Evolutionary conservation across 2,329 filamentous ascomycete genomes (phyloP), one percentile per base, ranked within the genome.

Genomic region (Pseudonectria foliicola): DNA sequence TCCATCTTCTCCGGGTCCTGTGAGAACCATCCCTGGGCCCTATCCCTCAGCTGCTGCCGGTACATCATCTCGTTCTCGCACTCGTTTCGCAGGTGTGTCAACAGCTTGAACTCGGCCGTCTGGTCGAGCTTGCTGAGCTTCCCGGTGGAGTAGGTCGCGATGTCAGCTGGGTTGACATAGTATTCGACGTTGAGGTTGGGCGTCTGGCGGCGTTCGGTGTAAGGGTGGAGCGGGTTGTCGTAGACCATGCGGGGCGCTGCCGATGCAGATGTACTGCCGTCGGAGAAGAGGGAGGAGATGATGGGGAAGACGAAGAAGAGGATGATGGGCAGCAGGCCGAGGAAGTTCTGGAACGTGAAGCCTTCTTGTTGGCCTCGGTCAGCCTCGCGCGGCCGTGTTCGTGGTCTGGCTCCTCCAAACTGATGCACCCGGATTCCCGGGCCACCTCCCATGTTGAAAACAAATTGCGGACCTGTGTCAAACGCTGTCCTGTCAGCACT

Each of bases 371-470:
- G 64, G 48, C 61, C 70, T 41, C 64, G 70, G 45, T 73, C 75
- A 23, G 73, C 70, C 46, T 82, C 70, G 53, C 75, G 77, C 13
- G 89, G 88, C 54, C 92, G 74, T 62, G 82, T 72, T 49, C 87
- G 76, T 15, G 89, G 87, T 35, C 75, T 71, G 6, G 68, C 73
- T 35, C 92, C 90, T 49, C 89, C 90, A 60, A 98, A 96, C 58
- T 95, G 90, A 60, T 96, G 92, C 42, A 98, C 87, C 41, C 90
- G 79, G 51, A 98, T 80, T 13, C 89, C 90, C 3, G 90, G 88
- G 7, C 88, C 86, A 41, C 89, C 89, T 47, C 86, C 86, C 61
- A 95, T 77, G 64, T 95, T 95, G 65, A 96, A 96, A 35, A 95
- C 85, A 59, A 95, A 95, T 50, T 87, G 84, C 16, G 86, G 87